Conservation (phyloP, 2,329 filamentous ascomycete species). For the Colletotrichum karsti region DNA sequence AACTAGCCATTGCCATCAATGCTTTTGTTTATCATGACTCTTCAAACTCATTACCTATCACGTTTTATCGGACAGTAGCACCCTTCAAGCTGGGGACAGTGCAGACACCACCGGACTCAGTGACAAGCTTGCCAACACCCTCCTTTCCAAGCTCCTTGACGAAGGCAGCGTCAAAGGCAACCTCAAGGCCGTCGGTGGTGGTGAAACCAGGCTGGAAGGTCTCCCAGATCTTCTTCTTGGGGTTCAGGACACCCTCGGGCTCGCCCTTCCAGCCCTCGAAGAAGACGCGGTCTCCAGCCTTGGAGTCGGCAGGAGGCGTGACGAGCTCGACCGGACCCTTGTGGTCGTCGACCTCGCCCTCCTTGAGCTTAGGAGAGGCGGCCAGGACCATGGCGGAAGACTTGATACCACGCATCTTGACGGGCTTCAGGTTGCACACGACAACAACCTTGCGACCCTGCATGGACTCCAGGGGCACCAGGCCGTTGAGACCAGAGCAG, state of each 20-base stretch:
- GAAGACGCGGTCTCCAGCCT: conserved; percentile 87
- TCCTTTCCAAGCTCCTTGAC: conserved; percentile 82
- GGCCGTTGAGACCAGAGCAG: conserved; percentile 94
- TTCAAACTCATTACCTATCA: not conserved
- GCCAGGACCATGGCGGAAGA: conserved; percentile 91
- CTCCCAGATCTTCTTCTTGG: conserved; percentile 99
- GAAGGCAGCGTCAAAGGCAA: conserved; percentile 82
- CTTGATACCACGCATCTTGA: conserved; percentile 94
- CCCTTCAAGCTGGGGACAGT: conserved; percentile 83
- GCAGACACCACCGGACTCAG: conserved; percentile 81
- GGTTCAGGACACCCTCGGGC: conserved; percentile 93
- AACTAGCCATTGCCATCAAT: not conserved
- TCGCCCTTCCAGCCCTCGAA: conserved; percentile 96
- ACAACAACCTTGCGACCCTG: conserved; percentile 94
- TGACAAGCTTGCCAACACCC: conserved; percentile 74
- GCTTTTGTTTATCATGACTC: conserved; percentile 11
- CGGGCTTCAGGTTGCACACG: conserved; percentile 97
- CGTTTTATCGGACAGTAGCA: conserved; percentile 79
- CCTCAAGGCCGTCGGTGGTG: conserved; percentile 82
- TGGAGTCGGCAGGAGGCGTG: conserved; percentile 77
- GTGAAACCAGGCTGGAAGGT: conserved; percentile 95
- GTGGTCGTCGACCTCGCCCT: conserved; percentile 86
- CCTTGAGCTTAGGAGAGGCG: conserved; percentile 83
- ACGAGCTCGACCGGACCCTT: conserved; percentile 94
- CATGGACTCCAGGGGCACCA: conserved; percentile 94